A percentile compares a stretch with the other conserved stretches of the same genome.
Evolutionary conservation across 352 stramenopile genomes (phyloP).

Genomic region (Aphanomyces invadans): DNA sequence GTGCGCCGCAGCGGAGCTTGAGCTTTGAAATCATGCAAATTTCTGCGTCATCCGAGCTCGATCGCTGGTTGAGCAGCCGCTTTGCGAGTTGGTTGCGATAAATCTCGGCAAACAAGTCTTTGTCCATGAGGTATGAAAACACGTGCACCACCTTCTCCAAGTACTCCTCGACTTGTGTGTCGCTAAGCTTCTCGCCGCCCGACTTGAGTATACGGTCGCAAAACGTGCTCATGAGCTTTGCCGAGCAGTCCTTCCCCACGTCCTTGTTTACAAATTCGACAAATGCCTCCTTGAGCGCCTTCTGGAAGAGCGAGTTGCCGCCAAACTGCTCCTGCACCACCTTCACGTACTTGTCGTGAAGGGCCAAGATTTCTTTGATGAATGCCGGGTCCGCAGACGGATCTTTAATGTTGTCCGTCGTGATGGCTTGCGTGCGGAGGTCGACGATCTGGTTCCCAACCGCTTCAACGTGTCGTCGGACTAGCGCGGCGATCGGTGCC

Average conservation of each 20-base stretch:
- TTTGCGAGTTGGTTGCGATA: conserved; percentile 99
- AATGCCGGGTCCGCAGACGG: conserved; percentile 91
- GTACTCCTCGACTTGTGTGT: conserved; percentile 95
- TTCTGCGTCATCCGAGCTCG: conserved; percentile 95
- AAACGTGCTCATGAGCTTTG: conserved; percentile 99
- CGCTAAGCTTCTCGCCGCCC: conserved; percentile 95
- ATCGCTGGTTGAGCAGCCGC: conserved; percentile 97
- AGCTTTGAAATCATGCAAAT: conserved; percentile 99
- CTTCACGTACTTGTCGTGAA: conserved; percentile 97
- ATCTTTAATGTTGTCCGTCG: conserved; percentile 91
- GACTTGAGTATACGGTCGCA: conserved; percentile 99
- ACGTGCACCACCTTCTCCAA: conserved; percentile 98
- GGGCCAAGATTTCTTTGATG: conserved; percentile 96
- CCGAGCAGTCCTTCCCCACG: conserved; percentile 94
- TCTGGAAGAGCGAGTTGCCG: conserved; percentile 97
- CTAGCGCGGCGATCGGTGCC: conserved; percentile 93
- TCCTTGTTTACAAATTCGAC: conserved; percentile 99
- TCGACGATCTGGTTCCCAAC: conserved; percentile 85
- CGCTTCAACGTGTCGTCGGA: conserved; percentile 93
- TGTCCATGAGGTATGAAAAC: conserved; percentile 99
- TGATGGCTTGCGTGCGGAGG: conserved; percentile 72
- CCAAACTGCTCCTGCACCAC: conserved; percentile 97
- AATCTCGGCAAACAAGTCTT: conserved; percentile 99
- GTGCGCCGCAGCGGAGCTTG: conserved; percentile 96
- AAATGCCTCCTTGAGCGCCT: conserved; percentile 99